phyloP scores from a whole-genome alignment of 1,284 basidiomycete species.

The Boletus smithii region DNA sequence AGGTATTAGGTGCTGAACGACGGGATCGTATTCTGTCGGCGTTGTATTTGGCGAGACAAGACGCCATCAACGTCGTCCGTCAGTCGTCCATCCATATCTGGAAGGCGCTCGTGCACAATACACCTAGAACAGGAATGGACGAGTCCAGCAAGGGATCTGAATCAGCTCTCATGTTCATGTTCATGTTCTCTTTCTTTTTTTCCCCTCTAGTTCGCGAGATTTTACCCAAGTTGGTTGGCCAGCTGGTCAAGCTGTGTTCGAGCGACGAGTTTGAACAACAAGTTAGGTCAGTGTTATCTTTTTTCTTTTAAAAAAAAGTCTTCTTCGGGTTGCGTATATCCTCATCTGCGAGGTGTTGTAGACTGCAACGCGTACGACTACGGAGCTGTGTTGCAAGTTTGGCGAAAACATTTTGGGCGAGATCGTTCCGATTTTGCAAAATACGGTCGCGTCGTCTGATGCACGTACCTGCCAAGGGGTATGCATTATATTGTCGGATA shows the following conservation, averaged over 20 bases:
- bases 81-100: constrained; percentile 95
- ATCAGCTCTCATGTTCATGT: not conserved
- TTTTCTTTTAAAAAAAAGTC: too few relatives aligned
- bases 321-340: not conserved
- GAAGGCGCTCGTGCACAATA: constrained; percentile 96
- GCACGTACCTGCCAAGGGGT: constrained; percentile 82
- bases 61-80: constrained; percentile 86
- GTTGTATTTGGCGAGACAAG: constrained; percentile 92
- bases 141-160: not conserved
- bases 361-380: constrained; percentile 84
- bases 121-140: constrained; percentile 68
- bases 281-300: constrained; percentile 63
- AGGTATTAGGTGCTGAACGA: constrained; percentile 86
- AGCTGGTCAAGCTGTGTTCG: constrained; percentile 75
- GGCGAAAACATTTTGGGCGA: constrained; percentile 91
- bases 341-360: constrained; percentile 28
- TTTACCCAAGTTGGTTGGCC: constrained; percentile 79
- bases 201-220: constrained; percentile 80
- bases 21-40: constrained; percentile 89
- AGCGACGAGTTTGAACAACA: constrained; percentile 83
- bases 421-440: constrained; percentile 75
- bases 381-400: constrained; percentile 93
- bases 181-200: too few relatives aligned
- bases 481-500: constrained; percentile 83
- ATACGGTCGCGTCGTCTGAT: constrained; percentile 69